Conservation (phyloP, 805 yeast genomes). For the Kuraishia borneana region DNA sequence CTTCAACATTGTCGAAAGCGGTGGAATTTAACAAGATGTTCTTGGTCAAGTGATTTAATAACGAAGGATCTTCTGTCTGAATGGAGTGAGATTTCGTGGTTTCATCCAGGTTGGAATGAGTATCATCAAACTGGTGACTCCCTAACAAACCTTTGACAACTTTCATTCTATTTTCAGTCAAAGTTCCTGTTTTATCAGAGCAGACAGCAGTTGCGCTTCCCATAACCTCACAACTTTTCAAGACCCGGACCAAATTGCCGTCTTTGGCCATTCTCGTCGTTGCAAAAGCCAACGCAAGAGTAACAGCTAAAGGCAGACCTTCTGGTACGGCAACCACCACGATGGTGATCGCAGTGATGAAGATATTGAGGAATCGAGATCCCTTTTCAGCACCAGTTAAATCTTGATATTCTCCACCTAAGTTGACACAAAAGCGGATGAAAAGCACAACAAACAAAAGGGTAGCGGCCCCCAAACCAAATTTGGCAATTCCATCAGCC, state of each 20-base stretch:
- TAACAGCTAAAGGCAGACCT: conserved; percentile 95
- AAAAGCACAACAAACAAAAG: conserved; percentile 73
- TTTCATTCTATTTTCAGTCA: conserved; percentile 89
- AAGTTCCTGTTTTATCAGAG: conserved; percentile 95
- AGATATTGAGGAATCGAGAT: conserved; percentile 67
- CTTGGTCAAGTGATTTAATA: conserved; percentile 23
- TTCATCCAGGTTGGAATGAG: conserved; percentile 7
- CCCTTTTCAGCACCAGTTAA: conserved; percentile 66
- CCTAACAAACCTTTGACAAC: conserved; percentile 75
- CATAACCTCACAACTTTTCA: conserved; percentile 95
- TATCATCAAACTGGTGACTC: conserved; percentile 40
- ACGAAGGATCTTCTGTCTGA: conserved; percentile 9
- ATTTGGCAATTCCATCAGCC: conserved; percentile 92
- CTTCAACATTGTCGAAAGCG: conserved; percentile 63
- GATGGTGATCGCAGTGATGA: conserved; percentile 85
- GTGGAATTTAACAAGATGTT: conserved; percentile 77
- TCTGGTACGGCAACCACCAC: conserved; percentile 99
- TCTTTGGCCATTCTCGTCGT: conserved; percentile 97
- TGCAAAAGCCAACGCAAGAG: conserved; percentile 93
- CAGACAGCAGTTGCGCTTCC: conserved; percentile 97
- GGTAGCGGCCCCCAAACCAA: conserved; percentile 79
- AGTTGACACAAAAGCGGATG: conserved; percentile 55
- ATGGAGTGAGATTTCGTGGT: not conserved
- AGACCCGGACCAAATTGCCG: conserved; percentile 88
- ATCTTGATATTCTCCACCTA: conserved; percentile 32